Evolutionary conservation across 1,284 basidiomycete genomes (phyloP).

Genomic region (Cryptococcus jaspeensis): DNA sequence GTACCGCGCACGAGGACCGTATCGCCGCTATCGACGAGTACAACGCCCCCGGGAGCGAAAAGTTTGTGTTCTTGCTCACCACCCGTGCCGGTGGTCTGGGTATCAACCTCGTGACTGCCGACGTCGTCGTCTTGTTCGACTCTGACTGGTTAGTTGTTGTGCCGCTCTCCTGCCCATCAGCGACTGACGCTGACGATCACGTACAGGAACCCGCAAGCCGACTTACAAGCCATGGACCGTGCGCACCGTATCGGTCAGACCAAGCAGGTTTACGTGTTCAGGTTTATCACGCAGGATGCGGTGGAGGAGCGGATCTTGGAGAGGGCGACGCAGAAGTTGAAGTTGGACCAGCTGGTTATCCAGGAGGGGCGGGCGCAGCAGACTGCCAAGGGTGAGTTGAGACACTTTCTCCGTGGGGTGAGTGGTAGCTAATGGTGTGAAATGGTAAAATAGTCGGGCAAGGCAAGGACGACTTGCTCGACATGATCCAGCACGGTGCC

Average conservation of each 20-base stretch:
- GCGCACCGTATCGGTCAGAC: constrained; percentile 98
- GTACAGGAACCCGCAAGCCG: constrained; percentile 91
- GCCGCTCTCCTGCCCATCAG: neutral
- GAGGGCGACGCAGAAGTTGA: constrained; percentile 92
- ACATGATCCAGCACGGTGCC: constrained; percentile 98
- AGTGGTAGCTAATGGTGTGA: neutral
- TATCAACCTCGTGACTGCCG: constrained; percentile 94
- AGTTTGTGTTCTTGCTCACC: constrained; percentile 95
- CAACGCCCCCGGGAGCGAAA: constrained; percentile 91
- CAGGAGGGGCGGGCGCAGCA: constrained; percentile 79
- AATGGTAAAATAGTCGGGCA: constrained; percentile 58
- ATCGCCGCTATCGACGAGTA: constrained; percentile 96
- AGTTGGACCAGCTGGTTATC: constrained; percentile 95
- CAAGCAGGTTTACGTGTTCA: constrained; percentile 97
- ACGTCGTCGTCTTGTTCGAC: constrained; percentile 96
- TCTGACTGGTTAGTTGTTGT: constrained; percentile 72
- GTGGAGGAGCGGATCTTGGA: constrained; percentile 98
- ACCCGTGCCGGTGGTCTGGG: constrained; percentile 98
- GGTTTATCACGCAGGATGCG: constrained; percentile 93
- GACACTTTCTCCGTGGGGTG: neutral
- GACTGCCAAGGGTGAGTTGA: constrained; percentile 44
- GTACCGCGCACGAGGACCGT: constrained; percentile 94
- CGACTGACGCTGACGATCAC: neutral
- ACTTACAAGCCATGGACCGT: constrained; percentile 98
- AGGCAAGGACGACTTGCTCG: constrained; percentile 93